A percentile compares a stretch with the other conserved stretches of the same genome.
Evolutionary conservation across 2,329 filamentous ascomycete genomes (phyloP).

Genomic region (Penicillium sp.): DNA sequence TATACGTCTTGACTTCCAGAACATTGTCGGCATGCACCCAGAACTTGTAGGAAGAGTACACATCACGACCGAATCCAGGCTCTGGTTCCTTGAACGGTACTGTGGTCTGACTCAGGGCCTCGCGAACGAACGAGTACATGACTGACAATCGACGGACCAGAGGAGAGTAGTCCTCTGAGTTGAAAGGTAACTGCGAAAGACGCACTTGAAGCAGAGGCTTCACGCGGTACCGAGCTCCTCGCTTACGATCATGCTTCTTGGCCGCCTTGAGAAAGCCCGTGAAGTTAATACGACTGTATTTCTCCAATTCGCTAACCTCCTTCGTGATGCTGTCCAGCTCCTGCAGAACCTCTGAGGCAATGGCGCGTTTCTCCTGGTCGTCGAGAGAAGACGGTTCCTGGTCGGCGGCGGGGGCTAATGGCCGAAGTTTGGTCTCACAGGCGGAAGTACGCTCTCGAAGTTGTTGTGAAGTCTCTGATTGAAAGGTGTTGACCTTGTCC

Average conservation of each 20-base stretch:
- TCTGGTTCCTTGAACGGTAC: slow-evolving; percentile 51
- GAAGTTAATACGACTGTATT: slow-evolving; percentile 94
- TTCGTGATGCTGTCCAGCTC: slow-evolving; percentile 85
- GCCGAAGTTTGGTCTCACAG: slow-evolving; percentile 60
- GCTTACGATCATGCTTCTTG: slow-evolving; percentile 97
- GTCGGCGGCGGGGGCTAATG: slow-evolving; percentile 42
- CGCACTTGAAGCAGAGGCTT: slow-evolving; percentile 87
- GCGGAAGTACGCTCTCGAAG: slow-evolving; percentile 74
- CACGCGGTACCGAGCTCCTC: slow-evolving; percentile 79
- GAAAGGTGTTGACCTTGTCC: slow-evolving; percentile 89
- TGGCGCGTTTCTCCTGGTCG: slow-evolving; percentile 44
- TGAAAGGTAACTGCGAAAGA: slow-evolving; percentile 83
- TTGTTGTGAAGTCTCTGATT: slow-evolving; percentile 72
- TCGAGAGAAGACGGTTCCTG: slow-evolving; percentile 31
- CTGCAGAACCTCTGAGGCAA: slow-evolving; percentile 63
- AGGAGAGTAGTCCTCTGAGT: slow-evolving; percentile 88
- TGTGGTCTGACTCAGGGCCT: slow-evolving; percentile 53
- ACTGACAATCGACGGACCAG: slow-evolving; percentile 81
- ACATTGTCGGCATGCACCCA: slow-evolving; percentile 96
- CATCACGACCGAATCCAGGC: slow-evolving; percentile 52
- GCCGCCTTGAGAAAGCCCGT: slow-evolving; percentile 96
- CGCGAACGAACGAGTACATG: slow-evolving; percentile 91
- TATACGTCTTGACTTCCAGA: slow-evolving; percentile 92
- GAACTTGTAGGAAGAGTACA: slow-evolving; percentile 85
- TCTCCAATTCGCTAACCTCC: slow-evolving; percentile 87